These are phyloP conservation scores for Termitomyces sp. DNA, from an alignment of 768 basidiomycete species.

Conservation along the genomic window DNA sequence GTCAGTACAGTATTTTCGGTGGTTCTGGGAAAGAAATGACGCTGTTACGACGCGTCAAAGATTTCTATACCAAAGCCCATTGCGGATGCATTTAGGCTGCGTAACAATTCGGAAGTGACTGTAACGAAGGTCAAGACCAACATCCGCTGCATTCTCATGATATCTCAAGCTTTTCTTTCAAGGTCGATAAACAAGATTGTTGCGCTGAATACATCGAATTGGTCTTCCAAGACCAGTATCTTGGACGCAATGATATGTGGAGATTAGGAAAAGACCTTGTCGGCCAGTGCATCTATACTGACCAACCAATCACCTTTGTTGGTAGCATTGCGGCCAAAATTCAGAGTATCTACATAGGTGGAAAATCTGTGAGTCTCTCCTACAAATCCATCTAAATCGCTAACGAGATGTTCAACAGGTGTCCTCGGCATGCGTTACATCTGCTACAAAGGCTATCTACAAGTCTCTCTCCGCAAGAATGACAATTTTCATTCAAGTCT, in stretches of 20 bases:
- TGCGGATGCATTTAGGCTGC: slow-evolving; percentile 66
- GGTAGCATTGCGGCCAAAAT: slow-evolving; percentile 83
- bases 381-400: background rate
- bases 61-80: slow-evolving; percentile 74
- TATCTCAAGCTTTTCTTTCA: slow-evolving; percentile 12
- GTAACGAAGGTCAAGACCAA: slow-evolving; percentile 56
- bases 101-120: slow-evolving; percentile 69
- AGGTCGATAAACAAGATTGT: slow-evolving; percentile 67
- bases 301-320: slow-evolving; percentile 84
- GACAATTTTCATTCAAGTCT: slow-evolving; percentile 95
- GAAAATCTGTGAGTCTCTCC: slow-evolving; percentile 52
- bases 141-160: background rate
- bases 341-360: slow-evolving; percentile 69
- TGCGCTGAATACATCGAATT: slow-evolving; percentile 83
- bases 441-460: slow-evolving; percentile 84
- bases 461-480: slow-evolving; percentile 89
- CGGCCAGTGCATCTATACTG: slow-evolving; percentile 76
- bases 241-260: slow-evolving; percentile 98
- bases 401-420: slow-evolving; percentile 41
- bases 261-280: slow-evolving; percentile 79
- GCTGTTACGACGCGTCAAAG: slow-evolving; percentile 29
- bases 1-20: slow-evolving; percentile 26
- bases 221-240: slow-evolving; percentile 91
- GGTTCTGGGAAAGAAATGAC: background rate
- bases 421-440: slow-evolving; percentile 77